Percentiles rank a stretch among this genome's conserved stretches.
phyloP scores from a whole-genome alignment of 176 grass and related monocot species.

The Alloteropsis semialata region DNA sequence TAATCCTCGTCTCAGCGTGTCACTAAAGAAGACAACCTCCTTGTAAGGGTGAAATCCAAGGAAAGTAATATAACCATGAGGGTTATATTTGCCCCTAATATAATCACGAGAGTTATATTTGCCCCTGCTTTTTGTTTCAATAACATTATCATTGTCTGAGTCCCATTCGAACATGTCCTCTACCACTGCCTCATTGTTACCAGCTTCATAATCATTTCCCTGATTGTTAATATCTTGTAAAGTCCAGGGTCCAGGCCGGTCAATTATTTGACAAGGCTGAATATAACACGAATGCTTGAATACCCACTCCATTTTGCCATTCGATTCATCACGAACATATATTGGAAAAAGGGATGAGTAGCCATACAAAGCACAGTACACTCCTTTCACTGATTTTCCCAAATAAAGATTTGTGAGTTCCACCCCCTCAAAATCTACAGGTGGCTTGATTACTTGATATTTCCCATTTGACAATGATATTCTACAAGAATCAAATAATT shows the following conservation, averaged over 20 bases:
- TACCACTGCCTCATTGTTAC: background rate
- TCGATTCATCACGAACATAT: background rate
- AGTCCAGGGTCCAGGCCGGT: background rate
- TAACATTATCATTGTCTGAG: background rate
- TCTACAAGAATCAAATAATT: background rate
- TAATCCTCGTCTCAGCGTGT: background rate
- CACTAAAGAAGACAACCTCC: background rate
- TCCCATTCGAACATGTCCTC: background rate
- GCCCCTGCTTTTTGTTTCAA: background rate
- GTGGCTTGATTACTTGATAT: background rate
- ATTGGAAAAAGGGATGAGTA: background rate
- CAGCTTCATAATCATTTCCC: background rate
- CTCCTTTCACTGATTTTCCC: background rate
- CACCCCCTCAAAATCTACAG: background rate
- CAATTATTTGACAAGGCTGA: background rate
- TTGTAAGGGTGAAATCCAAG: constrained; percentile 6
- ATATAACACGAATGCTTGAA: background rate
- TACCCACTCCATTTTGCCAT: background rate
- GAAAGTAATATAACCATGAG: background rate
- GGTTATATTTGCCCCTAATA: background rate
- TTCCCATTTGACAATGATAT: background rate
- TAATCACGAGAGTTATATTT: too few relatives aligned
- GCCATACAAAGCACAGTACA: background rate
- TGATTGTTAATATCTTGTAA: constrained; percentile 2
- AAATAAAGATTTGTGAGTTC: background rate